Percentiles rank a stretch among this genome's conserved stretches.
These are phyloP conservation scores for Fusarium gaditjirri DNA, from an alignment of 2,329 filamentous ascomycete genomes.

Conservation along the genomic window DNA sequence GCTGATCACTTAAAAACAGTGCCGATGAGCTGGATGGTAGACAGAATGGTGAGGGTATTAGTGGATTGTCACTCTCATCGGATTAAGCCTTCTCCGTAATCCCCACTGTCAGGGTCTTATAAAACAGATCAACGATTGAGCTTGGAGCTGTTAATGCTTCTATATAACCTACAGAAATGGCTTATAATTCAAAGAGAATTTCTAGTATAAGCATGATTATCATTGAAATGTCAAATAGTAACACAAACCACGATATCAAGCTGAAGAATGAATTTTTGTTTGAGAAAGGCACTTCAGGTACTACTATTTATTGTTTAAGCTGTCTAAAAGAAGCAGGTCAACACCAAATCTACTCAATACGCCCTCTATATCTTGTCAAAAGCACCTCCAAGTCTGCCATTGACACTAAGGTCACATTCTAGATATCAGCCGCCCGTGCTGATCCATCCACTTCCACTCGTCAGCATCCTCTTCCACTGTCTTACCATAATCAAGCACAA, in stretches of 20 bases:
- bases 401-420: neutral
- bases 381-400: accelerated
- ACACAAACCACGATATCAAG: accelerated
- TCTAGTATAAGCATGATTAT: no score
- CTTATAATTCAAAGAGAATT: no score
- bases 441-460: neutral
- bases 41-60: accelerated
- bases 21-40: accelerated
- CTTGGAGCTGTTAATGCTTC: no score
- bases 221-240: accelerated
- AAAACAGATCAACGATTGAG: no score
- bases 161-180: no score
- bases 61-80: neutral
- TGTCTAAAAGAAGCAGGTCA: accelerated
- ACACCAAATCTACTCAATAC: accelerated
- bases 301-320: accelerated
- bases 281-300: accelerated
- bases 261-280: neutral
- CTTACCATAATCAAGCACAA: neutral
- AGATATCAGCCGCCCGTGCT: neutral
- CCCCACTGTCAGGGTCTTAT: no score
- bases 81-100: no score
- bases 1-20: neutral
- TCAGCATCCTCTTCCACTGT: neutral
- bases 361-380: accelerated